Conservation (phyloP, 108 stramenopile genomes). For the Schizochytrium sp. region DNA sequence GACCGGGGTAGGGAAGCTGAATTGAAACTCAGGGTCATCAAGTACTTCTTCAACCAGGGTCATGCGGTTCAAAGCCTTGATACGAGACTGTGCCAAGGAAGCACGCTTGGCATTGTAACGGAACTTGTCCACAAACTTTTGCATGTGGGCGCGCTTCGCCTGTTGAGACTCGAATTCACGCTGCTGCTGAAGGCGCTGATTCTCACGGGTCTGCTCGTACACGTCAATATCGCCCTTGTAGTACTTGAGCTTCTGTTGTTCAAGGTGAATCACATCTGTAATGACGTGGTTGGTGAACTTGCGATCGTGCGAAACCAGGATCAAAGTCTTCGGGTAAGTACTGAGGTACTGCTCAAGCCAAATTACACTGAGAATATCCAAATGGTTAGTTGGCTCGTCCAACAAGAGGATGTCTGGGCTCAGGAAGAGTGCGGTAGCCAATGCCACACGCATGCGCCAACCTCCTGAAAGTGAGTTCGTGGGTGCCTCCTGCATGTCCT, state of each 20-base stretch:
- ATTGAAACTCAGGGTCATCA: constrained; percentile 83
- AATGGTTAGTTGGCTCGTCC: constrained; percentile 83
- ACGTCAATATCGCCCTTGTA: constrained; percentile 96
- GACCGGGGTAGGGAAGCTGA: constrained; percentile 89
- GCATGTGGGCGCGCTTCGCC: constrained; percentile 94
- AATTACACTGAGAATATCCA: constrained; percentile 92
- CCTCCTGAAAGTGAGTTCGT: constrained; percentile 87
- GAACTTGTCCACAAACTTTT: constrained; percentile 98
- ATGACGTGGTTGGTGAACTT: constrained; percentile 93
- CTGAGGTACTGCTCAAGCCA: constrained; percentile 90
- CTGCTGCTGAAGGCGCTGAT: constrained; percentile 85
- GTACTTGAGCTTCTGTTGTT: constrained; percentile 81
- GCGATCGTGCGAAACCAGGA: constrained; percentile 95
- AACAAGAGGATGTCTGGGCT: constrained; percentile 83
- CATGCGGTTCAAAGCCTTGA: constrained; percentile 97
- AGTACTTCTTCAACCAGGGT: constrained; percentile 82
- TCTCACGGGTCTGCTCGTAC: constrained; percentile 87
- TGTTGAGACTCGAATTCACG: constrained; percentile 91
- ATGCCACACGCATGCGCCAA: constrained; percentile 97
- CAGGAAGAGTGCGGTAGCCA: constrained; percentile 95
- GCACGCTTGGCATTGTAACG: constrained; percentile 93
- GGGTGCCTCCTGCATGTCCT: constrained; percentile 84
- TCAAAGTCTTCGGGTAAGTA: constrained; percentile 86
- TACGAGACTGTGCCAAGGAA: constrained; percentile 93
- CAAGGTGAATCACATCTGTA: constrained; percentile 90